Conservation (phyloP, 495 filamentous ascomycete genomes). For the Glonium stellatum region DNA sequence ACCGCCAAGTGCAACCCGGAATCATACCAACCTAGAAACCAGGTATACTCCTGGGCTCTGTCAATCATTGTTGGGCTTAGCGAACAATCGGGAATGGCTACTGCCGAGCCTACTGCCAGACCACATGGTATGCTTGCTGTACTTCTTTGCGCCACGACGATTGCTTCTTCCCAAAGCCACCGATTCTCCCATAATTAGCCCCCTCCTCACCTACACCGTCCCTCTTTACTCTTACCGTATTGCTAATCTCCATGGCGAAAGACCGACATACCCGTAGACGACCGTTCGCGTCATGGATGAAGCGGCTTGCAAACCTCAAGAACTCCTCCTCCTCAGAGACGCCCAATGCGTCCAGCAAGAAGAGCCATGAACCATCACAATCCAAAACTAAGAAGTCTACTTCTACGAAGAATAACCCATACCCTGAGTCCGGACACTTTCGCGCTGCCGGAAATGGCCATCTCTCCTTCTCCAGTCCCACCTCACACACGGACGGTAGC, state of each 20-base stretch:
- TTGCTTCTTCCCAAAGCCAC: background rate
- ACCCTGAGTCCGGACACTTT: constrained; percentile 58
- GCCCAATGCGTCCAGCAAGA: constrained; percentile 47
- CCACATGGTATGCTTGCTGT: constrained; percentile 52
- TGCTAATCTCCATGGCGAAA: constrained; percentile 32
- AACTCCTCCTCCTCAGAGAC: constrained; percentile 49
- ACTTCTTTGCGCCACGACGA: constrained; percentile 1
- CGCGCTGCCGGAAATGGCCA: constrained; percentile 48
- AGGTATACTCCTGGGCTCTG: background rate
- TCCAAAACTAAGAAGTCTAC: constrained; percentile 54
- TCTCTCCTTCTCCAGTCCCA: constrained; percentile 49
- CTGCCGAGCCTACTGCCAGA: constrained; percentile 56
- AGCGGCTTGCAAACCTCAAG: constrained; percentile 83
- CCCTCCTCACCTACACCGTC: background rate
- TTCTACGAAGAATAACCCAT: constrained; percentile 73
- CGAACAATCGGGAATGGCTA: constrained; percentile 49
- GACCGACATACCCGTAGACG: constrained; percentile 66
- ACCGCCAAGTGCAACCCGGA: constrained; percentile 11
- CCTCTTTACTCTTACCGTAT: background rate
- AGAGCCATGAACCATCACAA: constrained; percentile 35
- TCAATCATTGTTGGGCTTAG: constrained; percentile 5
- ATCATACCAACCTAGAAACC: background rate
- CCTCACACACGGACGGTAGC: constrained; percentile 40
- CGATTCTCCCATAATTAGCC: background rate
- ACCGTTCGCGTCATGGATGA: constrained; percentile 91